Evolutionary conservation across 2,329 filamentous ascomycete genomes (phyloP), one percentile per base, ranked within the genome.

Genomic region (Peltaster fructicola): DNA sequence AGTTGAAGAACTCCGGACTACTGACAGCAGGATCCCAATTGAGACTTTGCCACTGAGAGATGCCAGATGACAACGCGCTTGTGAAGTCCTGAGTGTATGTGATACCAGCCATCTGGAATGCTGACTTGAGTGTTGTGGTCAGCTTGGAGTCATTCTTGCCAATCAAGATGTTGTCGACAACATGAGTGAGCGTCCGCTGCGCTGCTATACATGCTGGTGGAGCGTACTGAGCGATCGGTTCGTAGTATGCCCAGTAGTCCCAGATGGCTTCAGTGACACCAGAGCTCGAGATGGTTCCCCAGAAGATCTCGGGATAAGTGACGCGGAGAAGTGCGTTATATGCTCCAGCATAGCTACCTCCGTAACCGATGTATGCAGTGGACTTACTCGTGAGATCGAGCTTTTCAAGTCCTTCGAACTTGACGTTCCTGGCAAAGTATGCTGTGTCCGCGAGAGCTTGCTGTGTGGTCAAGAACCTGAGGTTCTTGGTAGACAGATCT

Each of bases 391-490:
- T 79, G 17, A 88, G 51, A 34, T 81, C 63, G 13, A 63, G 41
- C 27, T 40, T 27, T 16, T 23, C 71, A 4, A 82, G 51, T 0
- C 78, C 78, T 0, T 67, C 58, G 32, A 84, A 82, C 24, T 68
- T 56, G 19, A 82, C 61, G 35, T 88, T 64, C 32, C 67, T 52
- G 0, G 79, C 77, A 50, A 91, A 90, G 50, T 79, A 90, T 2
- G 70, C 77, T 20, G 73, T 69, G 45, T 91, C 81, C 6, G 79
- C 80, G 18, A 90, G 47, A 0, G 80, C 71, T 47, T 91, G 81
- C 38, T 84, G 76, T 0, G 80, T 88, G 1, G 77, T 74, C 41
- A 91, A 55, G 56, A 88, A 91, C 3, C 81, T 72, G 34, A 90
- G 52, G 38, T 67, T 84, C 43, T 76, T 54, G 0, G 68, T 73